Evolutionary conservation across 352 stramenopile species (phyloP), one percentile per base, ranked within the genome.

Genomic region (Phytopythium sindhum): DNA sequence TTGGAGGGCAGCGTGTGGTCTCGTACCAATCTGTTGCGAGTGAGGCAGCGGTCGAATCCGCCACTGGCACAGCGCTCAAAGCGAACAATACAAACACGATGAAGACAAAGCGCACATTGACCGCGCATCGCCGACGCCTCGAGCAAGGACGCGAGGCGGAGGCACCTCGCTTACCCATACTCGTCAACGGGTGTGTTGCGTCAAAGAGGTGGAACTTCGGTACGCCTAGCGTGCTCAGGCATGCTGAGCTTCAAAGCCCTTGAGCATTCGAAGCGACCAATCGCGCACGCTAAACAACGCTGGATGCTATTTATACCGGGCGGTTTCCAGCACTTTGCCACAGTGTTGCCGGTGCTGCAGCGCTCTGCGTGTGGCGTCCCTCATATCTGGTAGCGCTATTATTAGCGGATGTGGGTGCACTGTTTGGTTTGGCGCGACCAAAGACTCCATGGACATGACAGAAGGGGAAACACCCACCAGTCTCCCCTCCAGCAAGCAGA

Each of bases 1-100:
- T 48, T 60, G 90, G 78, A 31, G 77, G 75, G 44, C 86, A 95
- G 11, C 86, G 84, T 14, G 81, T 91, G 0, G 77, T 65, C 15
- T 65, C 19, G 47, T 89, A 91, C 81, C 72, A 89, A 24, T 73
- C 70, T 12, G 78, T 75, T 9, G 74, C 81, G 11, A 86, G 61
- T 17, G 57, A 62, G 0, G 33, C 51, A 21, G 48, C 8, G 21
- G 31, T 21, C 1, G 37, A 42, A 29, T 29, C 19, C 6, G 33
- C 33, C 8, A 21, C 12, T 2, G 37, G 11, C 3, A 28, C 4
- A 28, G 33, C 8, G 31, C 33, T 21, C 5, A 58, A 12, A 21
- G 52, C 33, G 15, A 45, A n/a, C 33, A 41, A 11, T 6, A 33
- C 6, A 24, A 21, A 2, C 23, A 28, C 47, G 23, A 53, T 28